A percentile compares a stretch with the other conserved stretches of the same genome.
Conservation (phyloP, 1,284 basidiomycete species). For the Retiboletus fuscus region DNA sequence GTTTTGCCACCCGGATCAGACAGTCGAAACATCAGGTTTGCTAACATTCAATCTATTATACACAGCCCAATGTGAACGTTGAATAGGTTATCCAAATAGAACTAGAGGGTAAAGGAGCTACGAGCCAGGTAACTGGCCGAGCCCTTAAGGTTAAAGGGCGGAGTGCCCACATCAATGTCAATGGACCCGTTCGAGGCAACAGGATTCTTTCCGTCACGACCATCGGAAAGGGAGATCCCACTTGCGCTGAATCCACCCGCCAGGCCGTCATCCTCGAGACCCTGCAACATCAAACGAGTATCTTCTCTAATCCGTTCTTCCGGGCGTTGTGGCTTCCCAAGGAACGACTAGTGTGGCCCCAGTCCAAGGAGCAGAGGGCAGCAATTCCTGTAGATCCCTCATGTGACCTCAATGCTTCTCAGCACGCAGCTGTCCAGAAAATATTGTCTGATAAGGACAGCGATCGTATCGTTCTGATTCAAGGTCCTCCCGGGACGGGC, state of each 20-base stretch:
- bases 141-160: conserved; percentile 37
- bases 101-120: conserved; percentile 14
- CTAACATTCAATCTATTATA: background rate
- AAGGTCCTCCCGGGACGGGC: too few relatives aligned
- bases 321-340: too few relatives aligned
- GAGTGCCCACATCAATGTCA: conserved; percentile 39
- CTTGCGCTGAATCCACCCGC: conserved; percentile 55
- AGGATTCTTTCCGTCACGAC: conserved; percentile 52
- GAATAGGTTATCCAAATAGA: conserved; percentile 39
- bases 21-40: conserved; percentile 50
- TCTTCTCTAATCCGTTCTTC: conserved; percentile 56
- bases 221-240: conserved; percentile 57
- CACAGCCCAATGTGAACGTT: background rate
- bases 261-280: conserved; percentile 50
- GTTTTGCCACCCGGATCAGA: conserved; percentile 58
- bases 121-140: conserved; percentile 33
- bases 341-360: too few relatives aligned
- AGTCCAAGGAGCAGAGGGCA: background rate
- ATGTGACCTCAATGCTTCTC: conserved; percentile 53
- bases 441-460: conserved; percentile 53
- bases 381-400: conserved; percentile 21
- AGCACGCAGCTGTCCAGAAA: conserved; percentile 50
- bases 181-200: conserved; percentile 36
- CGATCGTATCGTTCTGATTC: conserved; percentile 61
- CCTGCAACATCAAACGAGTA: conserved; percentile 49